Evolutionary conservation across 2,329 filamentous ascomycete species (phyloP).

Genomic region (Fusarium compactum): DNA sequence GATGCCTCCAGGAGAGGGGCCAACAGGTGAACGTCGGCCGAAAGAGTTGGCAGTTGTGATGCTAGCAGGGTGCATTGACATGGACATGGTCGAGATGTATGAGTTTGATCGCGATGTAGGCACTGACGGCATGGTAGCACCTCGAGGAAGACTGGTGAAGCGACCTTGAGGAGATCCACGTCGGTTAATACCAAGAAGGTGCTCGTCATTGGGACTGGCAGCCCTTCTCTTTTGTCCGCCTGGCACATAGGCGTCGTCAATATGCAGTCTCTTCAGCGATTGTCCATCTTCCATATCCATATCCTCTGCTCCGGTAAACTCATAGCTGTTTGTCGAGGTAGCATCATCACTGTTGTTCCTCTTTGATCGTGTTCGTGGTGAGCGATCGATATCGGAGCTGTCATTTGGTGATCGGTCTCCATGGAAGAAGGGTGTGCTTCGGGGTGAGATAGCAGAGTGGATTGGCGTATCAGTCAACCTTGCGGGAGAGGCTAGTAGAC

Average conservation of each 20-base stretch:
- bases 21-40: slow-evolving; percentile 61
- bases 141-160: slow-evolving; percentile 60
- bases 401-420: slow-evolving; percentile 59
- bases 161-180: slow-evolving; percentile 66
- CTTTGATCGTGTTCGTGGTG: slow-evolving; percentile 58
- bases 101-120: slow-evolving; percentile 60
- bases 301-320: slow-evolving; percentile 56
- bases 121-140: slow-evolving; percentile 58
- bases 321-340: slow-evolving; percentile 60
- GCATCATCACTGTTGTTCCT: slow-evolving; percentile 67
- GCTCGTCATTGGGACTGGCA: slow-evolving; percentile 66
- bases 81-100: slow-evolving; percentile 60
- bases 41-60: slow-evolving; percentile 60
- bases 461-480: slow-evolving; percentile 60
- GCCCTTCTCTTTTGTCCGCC: slow-evolving; percentile 67
- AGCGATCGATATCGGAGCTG: slow-evolving; percentile 60
- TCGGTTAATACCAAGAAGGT: slow-evolving; percentile 56
- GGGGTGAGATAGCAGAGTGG: slow-evolving; percentile 62
- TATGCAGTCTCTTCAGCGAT: slow-evolving; percentile 63
- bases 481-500: slow-evolving; percentile 59
- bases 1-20: slow-evolving; percentile 61
- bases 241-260: slow-evolving; percentile 60
- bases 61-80: slow-evolving; percentile 54
- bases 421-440: slow-evolving; percentile 58
- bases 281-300: slow-evolving; percentile 65